phyloP scores from a whole-genome alignment of 257 asterid species.

The Cinchona pubescens region DNA sequence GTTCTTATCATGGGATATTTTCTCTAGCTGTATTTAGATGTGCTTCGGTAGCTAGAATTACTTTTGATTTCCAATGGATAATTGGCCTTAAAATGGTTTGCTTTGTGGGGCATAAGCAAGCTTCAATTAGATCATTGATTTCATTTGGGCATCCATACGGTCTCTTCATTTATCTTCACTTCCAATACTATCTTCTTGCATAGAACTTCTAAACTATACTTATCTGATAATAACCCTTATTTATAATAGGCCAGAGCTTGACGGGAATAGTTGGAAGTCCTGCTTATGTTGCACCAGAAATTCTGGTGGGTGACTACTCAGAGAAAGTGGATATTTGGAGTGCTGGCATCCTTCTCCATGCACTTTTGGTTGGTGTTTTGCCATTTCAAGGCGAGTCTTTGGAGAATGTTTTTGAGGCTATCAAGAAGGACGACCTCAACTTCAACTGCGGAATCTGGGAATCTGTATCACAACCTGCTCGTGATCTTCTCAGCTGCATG shows the following conservation, averaged over 20 bases:
- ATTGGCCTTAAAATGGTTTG: neutral
- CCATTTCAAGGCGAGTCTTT: conserved; percentile 76
- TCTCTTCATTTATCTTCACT: neutral
- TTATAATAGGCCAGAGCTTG: conserved; percentile 62
- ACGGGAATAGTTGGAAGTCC: conserved; percentile 87
- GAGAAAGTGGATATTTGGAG: conserved; percentile 90
- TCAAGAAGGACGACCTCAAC: conserved; percentile 62
- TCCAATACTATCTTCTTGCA: neutral
- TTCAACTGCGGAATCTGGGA: conserved; percentile 65
- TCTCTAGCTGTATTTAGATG: neutral
- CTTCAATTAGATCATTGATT: neutral
- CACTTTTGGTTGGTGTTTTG: conserved; percentile 72
- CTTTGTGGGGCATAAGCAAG: neutral
- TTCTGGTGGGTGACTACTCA: conserved; percentile 74
- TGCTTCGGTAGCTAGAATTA: neutral
- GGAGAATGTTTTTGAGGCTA: conserved; percentile 69
- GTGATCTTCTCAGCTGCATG: conserved; percentile 72
- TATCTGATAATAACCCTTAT: conserved; percentile 17
- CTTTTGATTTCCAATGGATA: neutral
- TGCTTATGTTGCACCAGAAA: conserved; percentile 90
- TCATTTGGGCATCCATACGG: neutral
- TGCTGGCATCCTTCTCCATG: conserved; percentile 84
- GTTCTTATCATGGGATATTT: neutral
- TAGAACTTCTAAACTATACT: neutral
- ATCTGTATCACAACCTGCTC: conserved; percentile 65